Percentiles rank a stretch among this genome's conserved stretches.
Conservation (phyloP, 768 basidiomycete species). For the Suillus plorans region DNA sequence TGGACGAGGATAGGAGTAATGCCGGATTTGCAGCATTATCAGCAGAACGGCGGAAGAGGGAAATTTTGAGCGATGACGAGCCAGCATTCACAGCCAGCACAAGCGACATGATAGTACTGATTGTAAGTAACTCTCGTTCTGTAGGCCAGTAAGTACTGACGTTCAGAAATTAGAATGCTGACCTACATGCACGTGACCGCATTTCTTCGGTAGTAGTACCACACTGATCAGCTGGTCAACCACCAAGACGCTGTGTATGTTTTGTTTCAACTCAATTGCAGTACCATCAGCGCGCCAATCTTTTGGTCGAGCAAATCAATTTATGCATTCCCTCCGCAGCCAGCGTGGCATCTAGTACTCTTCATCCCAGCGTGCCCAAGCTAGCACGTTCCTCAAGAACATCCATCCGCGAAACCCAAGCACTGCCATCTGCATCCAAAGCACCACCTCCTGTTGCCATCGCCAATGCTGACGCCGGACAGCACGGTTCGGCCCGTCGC, state of each 20-base stretch:
- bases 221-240: not conserved
- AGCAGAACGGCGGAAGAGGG: conserved; percentile 49
- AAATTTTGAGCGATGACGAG: conserved; percentile 84
- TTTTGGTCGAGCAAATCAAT: not conserved
- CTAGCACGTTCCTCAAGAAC: conserved; percentile 39
- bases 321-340: not conserved
- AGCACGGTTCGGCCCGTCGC: not conserved
- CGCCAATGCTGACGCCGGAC: not conserved
- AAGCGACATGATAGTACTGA: conserved; percentile 28
- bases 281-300: not conserved
- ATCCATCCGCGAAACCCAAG: conserved; percentile 35
- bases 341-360: conserved; percentile 19
- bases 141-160: not conserved
- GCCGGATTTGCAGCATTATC: conserved; percentile 34
- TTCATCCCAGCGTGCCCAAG: conserved; percentile 34
- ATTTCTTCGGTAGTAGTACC: no score
- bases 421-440: not conserved
- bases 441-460: not conserved
- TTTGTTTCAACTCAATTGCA: not conserved
- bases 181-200: not conserved
- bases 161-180: not conserved
- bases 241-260: not conserved
- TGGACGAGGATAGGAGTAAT: conserved; percentile 50
- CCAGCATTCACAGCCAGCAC: conserved; percentile 79
- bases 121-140: not conserved